phyloP scores from a whole-genome alignment of 2,329 filamentous ascomycete genomes.

The Neodidymelliopsis sp. region DNA sequence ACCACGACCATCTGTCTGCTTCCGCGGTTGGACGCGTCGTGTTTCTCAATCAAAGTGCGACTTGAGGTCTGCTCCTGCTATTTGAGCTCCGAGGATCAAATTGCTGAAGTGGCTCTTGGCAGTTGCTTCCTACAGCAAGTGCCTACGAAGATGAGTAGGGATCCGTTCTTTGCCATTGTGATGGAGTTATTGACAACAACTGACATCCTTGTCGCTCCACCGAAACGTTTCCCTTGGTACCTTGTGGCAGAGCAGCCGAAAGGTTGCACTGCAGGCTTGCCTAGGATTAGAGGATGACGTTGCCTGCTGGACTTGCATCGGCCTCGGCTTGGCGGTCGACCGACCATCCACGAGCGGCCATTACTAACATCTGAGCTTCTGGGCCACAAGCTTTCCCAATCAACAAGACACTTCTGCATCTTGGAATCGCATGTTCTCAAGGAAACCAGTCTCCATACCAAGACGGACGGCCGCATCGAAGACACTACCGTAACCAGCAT shows the following conservation, averaged over 20 bases:
- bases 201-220: conserved; percentile 14
- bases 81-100: neutral
- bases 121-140: conserved; percentile 9
- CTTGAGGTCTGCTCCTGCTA: neutral
- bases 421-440: conserved; percentile 15
- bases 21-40: conserved; percentile 3
- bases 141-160: conserved; percentile 3
- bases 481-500: conserved; percentile 11
- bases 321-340: conserved; percentile 23
- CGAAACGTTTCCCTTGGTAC: conserved; percentile 4
- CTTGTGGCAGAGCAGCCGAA: conserved; percentile 4
- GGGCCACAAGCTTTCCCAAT: conserved; percentile 28
- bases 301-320: conserved; percentile 5
- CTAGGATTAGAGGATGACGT: conserved; percentile 12
- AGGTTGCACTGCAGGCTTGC: conserved; percentile 18
- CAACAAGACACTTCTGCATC: conserved; percentile 20
- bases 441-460: conserved; percentile 20
- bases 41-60: conserved; percentile 4
- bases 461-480: conserved; percentile 24
- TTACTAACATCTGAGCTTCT: conserved; percentile 39
- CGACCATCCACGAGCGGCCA: conserved; percentile 6
- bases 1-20: neutral
- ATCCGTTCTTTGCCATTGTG: conserved; percentile 6
- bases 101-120: conserved; percentile 10
- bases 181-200: conserved; percentile 7